Evolutionary conservation across 805 yeast species (phyloP), one percentile per base, ranked within the genome.

Genomic region (Metschnikowia bowlesiae): DNA sequence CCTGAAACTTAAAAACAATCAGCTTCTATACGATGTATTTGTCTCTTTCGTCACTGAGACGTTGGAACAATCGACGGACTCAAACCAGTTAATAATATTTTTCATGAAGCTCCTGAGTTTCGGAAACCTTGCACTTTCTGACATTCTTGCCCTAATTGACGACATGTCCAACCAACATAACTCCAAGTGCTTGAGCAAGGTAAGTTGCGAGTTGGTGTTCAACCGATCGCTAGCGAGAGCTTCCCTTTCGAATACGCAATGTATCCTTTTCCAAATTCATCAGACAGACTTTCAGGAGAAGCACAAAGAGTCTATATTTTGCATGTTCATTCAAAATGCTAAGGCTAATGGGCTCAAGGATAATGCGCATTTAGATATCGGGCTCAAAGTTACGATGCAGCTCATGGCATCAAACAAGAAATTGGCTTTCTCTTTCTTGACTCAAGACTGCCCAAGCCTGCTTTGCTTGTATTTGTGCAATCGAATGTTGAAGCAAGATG

Each of bases 401-500:
- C 49, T 47, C 14, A 32, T 52, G 26, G 30, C 45, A 26, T 31
- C 44, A 9, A 44, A 49, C 34, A 52, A 38, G 30, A 28, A 40
- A 13, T 30, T 40, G 13, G 55, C 51, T 1, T 22, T 52, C 11
- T 39, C 49, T 13, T 28, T 38, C 7, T 13, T 52, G 16, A n/a
- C 52, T 4, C 30, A 48, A 8, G 52, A 46, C 16, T 49, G 50
- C 13, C 18, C 50, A 1, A 63, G 70, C 47, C 71, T 70, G 44
- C 73, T 73, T 55, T 75, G 72, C 51, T 56, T 78, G n/a, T 73
- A 76, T 1, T 53, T 76, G 4, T 62, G 71, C 38, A 81, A 78
- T 51, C 55, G 74, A 36, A 48, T 74, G 2, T 62, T 76, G 46
- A 68, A 69, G 8, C 35, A 18, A 18, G 45, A 22, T 29, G 33